Base-by-base conservation (phyloP, 2,329 filamentous ascomycete genomes). In the Ambrosiella cleistominuta region DNA sequence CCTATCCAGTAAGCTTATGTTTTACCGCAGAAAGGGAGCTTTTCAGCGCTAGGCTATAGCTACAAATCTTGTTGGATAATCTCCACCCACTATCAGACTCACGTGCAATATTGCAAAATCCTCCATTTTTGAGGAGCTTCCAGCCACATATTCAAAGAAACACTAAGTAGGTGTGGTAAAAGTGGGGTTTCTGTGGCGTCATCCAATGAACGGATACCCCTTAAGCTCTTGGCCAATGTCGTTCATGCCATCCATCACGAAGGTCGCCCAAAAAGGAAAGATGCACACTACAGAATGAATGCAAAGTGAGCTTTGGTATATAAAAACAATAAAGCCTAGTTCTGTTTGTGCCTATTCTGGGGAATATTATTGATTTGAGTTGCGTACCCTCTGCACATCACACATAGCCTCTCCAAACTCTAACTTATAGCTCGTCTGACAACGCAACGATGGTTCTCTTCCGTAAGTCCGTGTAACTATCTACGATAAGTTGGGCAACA, bases 401-500 rank as follows among this genome's bases (percentile, higher is more conserved):
- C 17, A 53, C 9, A n/a, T 2, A 12, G 15, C 15, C 36, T 19
- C 38, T 11, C 9, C 53, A 44, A 37, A 27, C 38, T 55, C 8
- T n/a, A 17, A 35, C 45, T 12, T 13, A 54, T n/a, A 57, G 44
- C 50, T 58, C 57, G 11, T 58, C 40, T 13, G 42, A 54, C 11
- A 38, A 53, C 2, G 13, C 35, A 19, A 17, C 9, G 5, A 51
- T 35, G 3, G 11, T 45, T 9, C 7, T 38, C 19, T 36, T 39
- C 44, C 35, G 19, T n/a, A 49, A 8, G 13, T 15, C n/a, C 19
- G 37, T 19, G 56, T 57, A 57, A 35, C 79, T 78, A 64, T 90
- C 79, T 0, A 82, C 75, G 51, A 91, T 74, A 57, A 93, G 70
- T 62, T 75, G 76, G 7, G 87, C 88, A 17, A 93, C 82, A 66